Evolutionary conservation across 2,329 filamentous ascomycete genomes (phyloP), one percentile per base, ranked within the genome.

Genomic region (Colletotrichum sp.): DNA sequence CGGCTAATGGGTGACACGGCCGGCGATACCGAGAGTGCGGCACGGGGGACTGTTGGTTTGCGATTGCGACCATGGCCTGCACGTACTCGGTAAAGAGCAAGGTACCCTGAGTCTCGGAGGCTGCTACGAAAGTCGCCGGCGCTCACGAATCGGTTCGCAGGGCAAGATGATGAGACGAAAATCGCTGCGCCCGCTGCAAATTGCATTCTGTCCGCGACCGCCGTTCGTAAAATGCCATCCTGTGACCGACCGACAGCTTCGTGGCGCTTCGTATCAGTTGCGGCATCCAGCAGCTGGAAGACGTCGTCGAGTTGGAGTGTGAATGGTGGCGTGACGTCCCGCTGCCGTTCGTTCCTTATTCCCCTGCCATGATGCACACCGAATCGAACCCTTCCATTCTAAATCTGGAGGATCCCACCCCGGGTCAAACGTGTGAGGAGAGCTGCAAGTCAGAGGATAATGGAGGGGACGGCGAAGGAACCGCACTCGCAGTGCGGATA

Each of bases 21-120:
- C 59, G 64, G 73, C 44, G 28, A 65, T 73, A 68, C 64, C 73
- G 64, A 69, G 64, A 73, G 26, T 60, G 26, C 44, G 73, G 73
- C 73, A 63, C 72, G 24, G 26, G 34, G 36, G 49, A 21, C 21
- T 65, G 44, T 68, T 68, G 64, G 34, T 69, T 59, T 34, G 21
- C 15, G 26, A 24, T 59, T 26, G 30, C 39, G 28, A 49, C 21
- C 26, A 15, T 1, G 9, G 59, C 59, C 34, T 67, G 57, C 28
- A 30, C 62, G 68, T 32, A 60, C 52, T 59, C 26, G 44, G 44
- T 15, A 28, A 8, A 57, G 62, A 57, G 62, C 32, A 65, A 65
- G 68, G 68, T 30, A 71, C 60, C 72, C 44, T 15, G 16, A 63
- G 34, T n/a, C 6, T 67, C 28, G 68, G 68, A 60, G 28, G 39